phyloP scores from a whole-genome alignment of 495 filamentous ascomycete species.

The Aspergillus campestris region DNA sequence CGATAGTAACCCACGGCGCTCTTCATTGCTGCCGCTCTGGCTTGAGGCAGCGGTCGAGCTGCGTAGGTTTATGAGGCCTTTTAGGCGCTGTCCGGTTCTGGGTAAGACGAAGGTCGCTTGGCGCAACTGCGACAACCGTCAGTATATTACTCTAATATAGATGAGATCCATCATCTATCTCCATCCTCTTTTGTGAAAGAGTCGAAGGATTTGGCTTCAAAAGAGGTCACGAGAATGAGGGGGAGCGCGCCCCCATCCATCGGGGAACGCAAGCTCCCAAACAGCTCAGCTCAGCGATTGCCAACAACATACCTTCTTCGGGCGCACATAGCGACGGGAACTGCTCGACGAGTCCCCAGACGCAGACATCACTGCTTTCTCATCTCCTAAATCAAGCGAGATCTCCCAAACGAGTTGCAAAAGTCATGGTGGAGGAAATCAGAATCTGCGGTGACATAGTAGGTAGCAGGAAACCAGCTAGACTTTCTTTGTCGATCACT shows the following conservation, averaged over 20 bases:
- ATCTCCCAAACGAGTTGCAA: background rate
- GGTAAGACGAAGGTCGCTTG: constrained; percentile 47
- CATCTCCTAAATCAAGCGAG: constrained; percentile 6
- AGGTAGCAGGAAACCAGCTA: no score
- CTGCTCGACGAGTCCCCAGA: constrained; percentile 26
- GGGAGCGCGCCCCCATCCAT: no score
- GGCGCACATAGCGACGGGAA: constrained; percentile 33
- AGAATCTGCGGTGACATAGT: no score
- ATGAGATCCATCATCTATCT: no score
- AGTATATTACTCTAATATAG: background rate
- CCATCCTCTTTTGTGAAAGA: no score
- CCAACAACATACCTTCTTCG: constrained; percentile 17
- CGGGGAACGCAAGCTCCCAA: no score
- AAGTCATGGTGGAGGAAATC: background rate
- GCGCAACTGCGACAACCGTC: constrained; percentile 32
- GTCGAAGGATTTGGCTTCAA: no score
- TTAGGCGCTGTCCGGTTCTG: constrained; percentile 44
- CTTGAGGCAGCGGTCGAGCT: constrained; percentile 14
- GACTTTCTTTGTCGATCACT: no score
- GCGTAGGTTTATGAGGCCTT: constrained; percentile 40
- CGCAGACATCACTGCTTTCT: constrained; percentile 19
- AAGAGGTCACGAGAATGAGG: no score
- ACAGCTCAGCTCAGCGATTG: no score
- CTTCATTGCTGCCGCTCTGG: constrained; percentile 13
- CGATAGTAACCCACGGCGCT: constrained; percentile 34